Evolutionary conservation across 306 rosid genomes (phyloP).

Genomic region (Castanopsis chinensis): DNA sequence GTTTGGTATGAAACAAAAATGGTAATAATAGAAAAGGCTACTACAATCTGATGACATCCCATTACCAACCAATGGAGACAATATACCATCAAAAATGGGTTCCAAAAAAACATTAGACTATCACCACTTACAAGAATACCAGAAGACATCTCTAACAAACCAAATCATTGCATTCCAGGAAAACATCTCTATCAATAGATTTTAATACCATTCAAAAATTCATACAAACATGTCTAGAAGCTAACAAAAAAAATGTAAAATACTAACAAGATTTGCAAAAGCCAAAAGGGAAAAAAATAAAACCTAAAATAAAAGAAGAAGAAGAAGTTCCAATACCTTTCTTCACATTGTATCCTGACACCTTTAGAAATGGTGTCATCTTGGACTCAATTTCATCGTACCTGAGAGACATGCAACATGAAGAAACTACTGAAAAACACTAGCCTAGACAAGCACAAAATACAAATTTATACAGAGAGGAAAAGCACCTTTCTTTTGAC

Average conservation of each 20-base stretch:
- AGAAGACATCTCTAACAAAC: background rate
- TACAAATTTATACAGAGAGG: background rate
- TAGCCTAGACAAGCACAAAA: background rate
- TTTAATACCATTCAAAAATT: background rate
- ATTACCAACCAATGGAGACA: background rate
- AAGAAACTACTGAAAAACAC: background rate
- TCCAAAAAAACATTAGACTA: background rate
- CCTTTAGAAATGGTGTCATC: slow-evolving; percentile 80
- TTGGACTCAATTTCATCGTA: slow-evolving; percentile 88
- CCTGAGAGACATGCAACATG: slow-evolving; percentile 42
- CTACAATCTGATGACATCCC: background rate
- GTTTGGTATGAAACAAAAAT: too few relatives aligned
- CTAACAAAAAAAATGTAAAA: slow-evolving; percentile 3
- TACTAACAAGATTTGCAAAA: background rate
- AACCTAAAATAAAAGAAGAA: background rate
- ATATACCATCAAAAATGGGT: background rate
- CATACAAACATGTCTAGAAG: slow-evolving; percentile 6
- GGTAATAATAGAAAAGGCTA: background rate
- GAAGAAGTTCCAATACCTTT: slow-evolving; percentile 54
- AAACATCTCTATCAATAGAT: background rate
- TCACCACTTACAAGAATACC: background rate
- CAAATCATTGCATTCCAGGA: background rate
- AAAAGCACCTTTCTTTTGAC: slow-evolving; percentile 86
- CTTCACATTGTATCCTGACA: slow-evolving; percentile 92
- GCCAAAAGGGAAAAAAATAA: background rate